phyloP scores from a whole-genome alignment of 305 asterid species.

The Nicotiana rustica region DNA sequence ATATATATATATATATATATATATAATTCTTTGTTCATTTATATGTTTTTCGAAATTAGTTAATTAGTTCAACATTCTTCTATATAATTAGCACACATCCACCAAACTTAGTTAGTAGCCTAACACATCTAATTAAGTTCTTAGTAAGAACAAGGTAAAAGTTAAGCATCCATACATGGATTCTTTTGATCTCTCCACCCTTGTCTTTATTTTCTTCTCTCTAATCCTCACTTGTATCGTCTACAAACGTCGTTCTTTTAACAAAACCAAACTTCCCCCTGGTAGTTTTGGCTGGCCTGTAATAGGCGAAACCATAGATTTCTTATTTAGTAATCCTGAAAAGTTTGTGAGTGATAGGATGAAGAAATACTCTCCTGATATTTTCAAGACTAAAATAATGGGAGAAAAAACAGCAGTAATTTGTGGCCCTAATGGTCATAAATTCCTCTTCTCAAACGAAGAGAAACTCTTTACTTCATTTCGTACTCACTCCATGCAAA shows the following conservation, averaged over 20 bases:
- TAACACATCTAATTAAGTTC: neutral
- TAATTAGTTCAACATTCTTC: neutral
- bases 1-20: too few relatives aligned
- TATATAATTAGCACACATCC: constrained; percentile 2
- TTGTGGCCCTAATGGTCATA: constrained; percentile 70
- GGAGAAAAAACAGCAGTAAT: constrained; percentile 72
- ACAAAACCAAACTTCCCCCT: constrained; percentile 50
- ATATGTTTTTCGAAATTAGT: neutral
- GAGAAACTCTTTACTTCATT: constrained; percentile 54
- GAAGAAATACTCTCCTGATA: constrained; percentile 56
- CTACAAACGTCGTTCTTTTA: constrained; percentile 21
- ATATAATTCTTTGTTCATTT: neutral
- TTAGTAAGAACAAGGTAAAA: neutral
- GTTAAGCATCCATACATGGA: neutral
- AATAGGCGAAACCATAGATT: constrained; percentile 57
- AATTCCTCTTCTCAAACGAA: constrained; percentile 67
- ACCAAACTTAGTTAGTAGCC: neutral
- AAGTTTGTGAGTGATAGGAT: constrained; percentile 59
- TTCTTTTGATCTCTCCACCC: neutral
- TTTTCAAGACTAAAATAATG: constrained; percentile 59
- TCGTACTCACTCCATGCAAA: constrained; percentile 63
- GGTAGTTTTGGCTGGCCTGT: constrained; percentile 77
- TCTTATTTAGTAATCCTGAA: constrained; percentile 61
- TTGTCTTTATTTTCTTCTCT: constrained; percentile 30
- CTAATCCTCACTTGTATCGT: constrained; percentile 32